Base-by-base conservation (phyloP, 1,284 basidiomycete genomes). In the Leccinum variabile region DNA sequence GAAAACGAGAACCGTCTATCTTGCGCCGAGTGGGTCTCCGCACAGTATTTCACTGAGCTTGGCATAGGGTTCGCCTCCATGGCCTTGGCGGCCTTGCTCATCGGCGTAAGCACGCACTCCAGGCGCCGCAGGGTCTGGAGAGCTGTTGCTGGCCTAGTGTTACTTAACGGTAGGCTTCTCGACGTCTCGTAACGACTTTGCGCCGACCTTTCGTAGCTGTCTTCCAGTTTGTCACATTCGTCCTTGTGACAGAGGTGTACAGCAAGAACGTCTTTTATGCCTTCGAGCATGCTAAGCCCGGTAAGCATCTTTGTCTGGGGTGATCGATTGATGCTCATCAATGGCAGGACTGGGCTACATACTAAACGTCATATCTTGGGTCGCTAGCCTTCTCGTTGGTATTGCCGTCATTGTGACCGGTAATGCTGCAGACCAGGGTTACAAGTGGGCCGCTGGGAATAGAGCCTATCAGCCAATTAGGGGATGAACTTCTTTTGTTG, bases 361-460 rank as follows among this genome's bases (percentile, higher is more conserved):
- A 41, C 70, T 88, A 11, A 88, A 84, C 66, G 77, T 79, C 0
- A 54, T 88, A 18, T 83, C 87, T 8, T 92, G 90, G 90, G 68
- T 85, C 14, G 69, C 77, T 10, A 83, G 84, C 46, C 66, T 87
- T 54, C 57, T 87, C 35, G 80, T 84, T 39, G 79, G 81, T 2
- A 64, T 77, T 37, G 85, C 80, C 2, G 84, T 91, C 13, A 76
- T 88, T 9, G 75, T 80, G 25, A 90, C 88, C 5, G 90, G 90
- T 10, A 72, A 86, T 7, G 84, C 87, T 63, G 89, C 90, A 8
- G 84, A 85, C 63, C 81, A 79, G 56, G 90, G 90, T 6, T 79
- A 88, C 67, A 78, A 76, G 61, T 92, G 90, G 90, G 89, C 89
- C 53, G 90, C 90, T 46, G 89, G 89, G 56, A 88, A 89, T 67